A percentile compares a stretch with the other conserved stretches of the same genome.
Conservation (phyloP, 192 early-diverging fungal genomes). For the Chytriomyces sp. region DNA sequence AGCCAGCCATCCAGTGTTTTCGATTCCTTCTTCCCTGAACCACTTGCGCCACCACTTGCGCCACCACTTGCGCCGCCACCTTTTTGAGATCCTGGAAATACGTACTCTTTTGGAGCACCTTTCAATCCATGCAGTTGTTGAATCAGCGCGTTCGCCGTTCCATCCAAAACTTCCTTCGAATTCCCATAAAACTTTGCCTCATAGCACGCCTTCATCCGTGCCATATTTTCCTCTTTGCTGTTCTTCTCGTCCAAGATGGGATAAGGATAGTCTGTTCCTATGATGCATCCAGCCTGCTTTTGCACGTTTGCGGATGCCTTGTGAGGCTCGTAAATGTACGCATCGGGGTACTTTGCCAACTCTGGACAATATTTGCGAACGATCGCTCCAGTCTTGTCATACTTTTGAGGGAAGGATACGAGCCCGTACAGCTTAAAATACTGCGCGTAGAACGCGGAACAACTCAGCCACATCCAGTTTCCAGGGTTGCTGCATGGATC, state of each 20-base stretch:
- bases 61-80: background rate
- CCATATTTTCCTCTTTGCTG: slow-evolving; percentile 23
- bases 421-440: slow-evolving; percentile 43
- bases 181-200: background rate
- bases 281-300: slow-evolving; percentile 31
- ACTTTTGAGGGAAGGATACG: slow-evolving; percentile 40
- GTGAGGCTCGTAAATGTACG: slow-evolving; percentile 37
- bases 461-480: slow-evolving; percentile 50
- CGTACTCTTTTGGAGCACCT: background rate
- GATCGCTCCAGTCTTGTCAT: slow-evolving; percentile 18
- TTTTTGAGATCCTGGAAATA: background rate
- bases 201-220: slow-evolving; percentile 27
- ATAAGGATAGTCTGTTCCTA: slow-evolving; percentile 35
- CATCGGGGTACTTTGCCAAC: slow-evolving; percentile 29
- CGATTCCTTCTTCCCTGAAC: no score
- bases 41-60: background rate
- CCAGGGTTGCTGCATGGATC: slow-evolving; percentile 36
- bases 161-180: background rate
- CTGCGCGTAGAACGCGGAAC: slow-evolving; percentile 33
- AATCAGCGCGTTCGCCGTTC: background rate
- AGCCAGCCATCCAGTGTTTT: no score
- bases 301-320: slow-evolving; percentile 20
- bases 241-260: slow-evolving; percentile 29
- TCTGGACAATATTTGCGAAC: slow-evolving; percentile 37
- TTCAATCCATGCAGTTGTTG: background rate